Conservation (phyloP, 1,284 basidiomycete genomes). For the Marasmius tenuissimus region DNA sequence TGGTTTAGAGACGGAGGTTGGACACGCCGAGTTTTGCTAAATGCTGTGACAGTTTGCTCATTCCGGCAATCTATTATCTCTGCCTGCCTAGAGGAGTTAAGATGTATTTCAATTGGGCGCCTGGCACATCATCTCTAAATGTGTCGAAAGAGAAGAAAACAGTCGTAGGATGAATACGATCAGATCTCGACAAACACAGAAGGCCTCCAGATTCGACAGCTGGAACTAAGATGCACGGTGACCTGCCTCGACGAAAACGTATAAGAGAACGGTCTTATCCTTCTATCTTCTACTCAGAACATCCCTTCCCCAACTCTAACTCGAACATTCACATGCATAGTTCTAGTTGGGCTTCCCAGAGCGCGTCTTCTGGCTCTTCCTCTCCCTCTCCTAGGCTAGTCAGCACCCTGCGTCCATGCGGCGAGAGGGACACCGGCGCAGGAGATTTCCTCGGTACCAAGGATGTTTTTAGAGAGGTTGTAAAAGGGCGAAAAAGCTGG, state of each 20-base stretch:
- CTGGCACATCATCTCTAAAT: neutral
- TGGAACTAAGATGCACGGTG: no score
- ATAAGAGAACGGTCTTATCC: no score
- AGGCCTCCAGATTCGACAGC: no score
- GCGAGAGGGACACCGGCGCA: neutral
- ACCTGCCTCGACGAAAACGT: no score
- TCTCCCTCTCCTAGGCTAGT: conserved; percentile 1
- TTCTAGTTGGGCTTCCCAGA: neutral
- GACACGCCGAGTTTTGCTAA: neutral
- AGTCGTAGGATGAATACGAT: no score
- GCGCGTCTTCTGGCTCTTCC: neutral
- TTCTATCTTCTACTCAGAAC: no score
- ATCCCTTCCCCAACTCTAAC: no score
- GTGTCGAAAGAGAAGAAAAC: no score
- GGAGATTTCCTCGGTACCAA: conserved; percentile 29
- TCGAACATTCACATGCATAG: neutral
- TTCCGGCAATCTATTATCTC: neutral
- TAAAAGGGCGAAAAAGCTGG: conserved; percentile 70
- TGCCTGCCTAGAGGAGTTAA: neutral
- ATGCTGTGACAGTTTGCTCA: neutral
- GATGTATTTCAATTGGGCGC: neutral
- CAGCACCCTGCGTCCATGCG: neutral
- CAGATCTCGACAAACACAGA: no score
- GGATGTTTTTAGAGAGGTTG: conserved; percentile 63
- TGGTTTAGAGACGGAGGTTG: neutral